Base-by-base conservation (phyloP, 768 basidiomycete species). In the Boletus coccyginus region DNA sequence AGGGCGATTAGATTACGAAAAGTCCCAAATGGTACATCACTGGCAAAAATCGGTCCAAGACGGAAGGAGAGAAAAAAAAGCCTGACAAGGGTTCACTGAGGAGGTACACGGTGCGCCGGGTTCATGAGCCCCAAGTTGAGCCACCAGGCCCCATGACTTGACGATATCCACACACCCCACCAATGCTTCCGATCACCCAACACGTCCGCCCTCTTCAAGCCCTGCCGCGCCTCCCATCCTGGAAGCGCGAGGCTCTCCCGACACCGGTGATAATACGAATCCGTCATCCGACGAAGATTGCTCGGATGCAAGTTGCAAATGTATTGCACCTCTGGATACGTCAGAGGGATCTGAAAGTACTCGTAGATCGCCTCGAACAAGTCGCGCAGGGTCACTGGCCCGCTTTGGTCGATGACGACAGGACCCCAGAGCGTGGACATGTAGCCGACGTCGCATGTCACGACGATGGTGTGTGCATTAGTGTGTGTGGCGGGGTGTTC, bases 161-260 rank as follows among this genome's bases (percentile, higher is more conserved):
- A 54, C 33, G 70, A 59, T 32, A 69, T 56, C 70, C 70, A 72
- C 39, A 66, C 48, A 2, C 81, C 82, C 65, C 77, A 75, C 63
- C 78, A 85, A 49, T 71, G 65, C 53, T 76, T 73, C 50, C 73
- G 69, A 39, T 73, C 72, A 1, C 81, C 82, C 33, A 85, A 60
- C 46, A 75, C 74, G 65, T 86, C 85, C 41, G 79, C 75, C 36
- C 84, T 74, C 59, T 65, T 74, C 50, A 78, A 78, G 0, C 79
- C 78, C 47, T 73, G 65, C 40, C 58, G 59, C 35, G 73, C 62
- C 41, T 78, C 75, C 52, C 77, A 75, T 3, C 64, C 74, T 13
- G 70, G 65, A 9, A 85, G 58, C 29, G 76, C 76, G 52, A 63
- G 63, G 7, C 76, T 73, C 21, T 76, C 72, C 29, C 65, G 66